These are phyloP conservation scores for Cryphonectria japonica DNA, from an alignment of 2,329 filamentous ascomycete genomes.

Conservation along the genomic window DNA sequence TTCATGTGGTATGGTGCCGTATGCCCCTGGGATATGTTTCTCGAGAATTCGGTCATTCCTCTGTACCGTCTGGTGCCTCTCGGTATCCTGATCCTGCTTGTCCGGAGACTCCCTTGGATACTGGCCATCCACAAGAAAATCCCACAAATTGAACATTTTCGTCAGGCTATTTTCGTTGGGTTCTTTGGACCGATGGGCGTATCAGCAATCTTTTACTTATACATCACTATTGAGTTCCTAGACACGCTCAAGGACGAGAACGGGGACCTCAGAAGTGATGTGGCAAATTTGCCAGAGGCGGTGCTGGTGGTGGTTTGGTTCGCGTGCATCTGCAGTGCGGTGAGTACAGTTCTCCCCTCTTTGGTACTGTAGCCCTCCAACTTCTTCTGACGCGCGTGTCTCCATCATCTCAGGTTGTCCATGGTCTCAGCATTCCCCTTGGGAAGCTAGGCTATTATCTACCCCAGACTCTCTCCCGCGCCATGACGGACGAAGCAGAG, in stretches of 20 bases:
- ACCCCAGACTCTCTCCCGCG: constrained; percentile 64
- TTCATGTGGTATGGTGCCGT: constrained; percentile 92
- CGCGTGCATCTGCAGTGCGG: constrained; percentile 78
- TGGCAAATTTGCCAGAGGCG: constrained; percentile 65
- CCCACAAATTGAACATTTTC: constrained; percentile 73
- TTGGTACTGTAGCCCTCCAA: constrained; percentile 1
- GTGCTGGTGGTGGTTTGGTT: constrained; percentile 84
- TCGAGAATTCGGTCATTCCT: constrained; percentile 68
- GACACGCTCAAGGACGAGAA: constrained; percentile 55
- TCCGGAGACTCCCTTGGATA: constrained; percentile 79
- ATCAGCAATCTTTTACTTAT: constrained; percentile 89
- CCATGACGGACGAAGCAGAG: constrained; percentile 34
- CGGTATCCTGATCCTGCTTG: constrained; percentile 74
- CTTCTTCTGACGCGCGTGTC: not conserved
- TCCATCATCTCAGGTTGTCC: constrained; percentile 61
- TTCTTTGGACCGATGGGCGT: constrained; percentile 95
- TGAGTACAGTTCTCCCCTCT: constrained; percentile 49
- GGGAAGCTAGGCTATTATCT: constrained; percentile 68
- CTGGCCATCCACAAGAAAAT: constrained; percentile 75
- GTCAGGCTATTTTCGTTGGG: constrained; percentile 82
- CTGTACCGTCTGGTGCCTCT: constrained; percentile 74
- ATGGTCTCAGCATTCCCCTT: constrained; percentile 80
- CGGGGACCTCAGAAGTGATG: constrained; percentile 66
- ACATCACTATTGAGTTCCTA: constrained; percentile 78
- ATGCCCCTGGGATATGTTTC: constrained; percentile 77